These are phyloP conservation scores for Hygrophorus russula DNA, from an alignment of 768 basidiomycete genomes.

Conservation along the genomic window DNA sequence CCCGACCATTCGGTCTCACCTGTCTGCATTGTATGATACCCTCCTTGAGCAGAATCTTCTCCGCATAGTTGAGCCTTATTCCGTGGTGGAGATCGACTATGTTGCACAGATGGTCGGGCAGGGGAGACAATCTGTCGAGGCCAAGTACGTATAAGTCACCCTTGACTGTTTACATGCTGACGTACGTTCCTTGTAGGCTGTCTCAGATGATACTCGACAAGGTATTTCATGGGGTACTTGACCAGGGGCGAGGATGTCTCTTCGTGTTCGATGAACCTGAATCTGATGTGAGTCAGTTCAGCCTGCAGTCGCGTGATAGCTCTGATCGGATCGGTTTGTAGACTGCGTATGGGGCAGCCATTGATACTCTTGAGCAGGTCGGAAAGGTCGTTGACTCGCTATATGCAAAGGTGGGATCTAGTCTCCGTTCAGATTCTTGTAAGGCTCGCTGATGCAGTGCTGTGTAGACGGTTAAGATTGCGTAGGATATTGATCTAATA, in stretches of 20 bases:
- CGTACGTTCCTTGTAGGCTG: constrained; percentile 39
- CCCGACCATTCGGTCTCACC: constrained; percentile 89
- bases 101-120: constrained; percentile 85
- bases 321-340: constrained; percentile 18
- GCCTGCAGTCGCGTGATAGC: background rate
- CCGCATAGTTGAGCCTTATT: constrained; percentile 93
- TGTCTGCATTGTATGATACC: constrained; percentile 90
- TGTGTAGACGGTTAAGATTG: constrained; percentile 33
- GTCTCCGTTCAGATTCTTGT: background rate
- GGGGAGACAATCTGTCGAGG: constrained; percentile 80
- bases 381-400: constrained; percentile 90
- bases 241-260: constrained; percentile 88
- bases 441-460: background rate
- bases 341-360: constrained; percentile 83
- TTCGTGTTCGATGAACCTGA: constrained; percentile 84
- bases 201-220: constrained; percentile 99
- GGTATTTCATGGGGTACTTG: constrained; percentile 88
- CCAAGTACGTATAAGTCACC: constrained; percentile 51
- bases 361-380: constrained; percentile 83
- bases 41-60: constrained; percentile 92
- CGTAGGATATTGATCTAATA: constrained; percentile 12
- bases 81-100: constrained; percentile 80
- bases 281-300: constrained; percentile 54
- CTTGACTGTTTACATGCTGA: background rate
- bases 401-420: constrained; percentile 58